Evolutionary conservation across 2,329 filamentous ascomycete species (phyloP).

Genomic region (Huntiella omanensis): DNA sequence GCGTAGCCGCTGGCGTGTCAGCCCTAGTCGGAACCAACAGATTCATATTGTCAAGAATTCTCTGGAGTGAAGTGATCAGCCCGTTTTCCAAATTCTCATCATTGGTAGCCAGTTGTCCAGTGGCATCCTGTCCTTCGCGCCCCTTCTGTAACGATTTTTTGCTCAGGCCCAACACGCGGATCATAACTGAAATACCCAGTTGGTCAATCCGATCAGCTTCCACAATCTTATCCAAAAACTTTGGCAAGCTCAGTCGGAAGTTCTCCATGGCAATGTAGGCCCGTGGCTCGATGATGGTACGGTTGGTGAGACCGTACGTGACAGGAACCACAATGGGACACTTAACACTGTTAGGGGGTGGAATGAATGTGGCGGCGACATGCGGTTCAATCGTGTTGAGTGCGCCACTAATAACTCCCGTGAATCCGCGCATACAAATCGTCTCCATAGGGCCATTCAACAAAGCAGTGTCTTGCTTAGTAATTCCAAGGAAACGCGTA

Average conservation of each 20-base stretch:
- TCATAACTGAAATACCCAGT: conserved; percentile 30
- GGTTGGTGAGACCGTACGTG: conserved; percentile 14
- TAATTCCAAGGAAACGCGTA: conserved; percentile 31
- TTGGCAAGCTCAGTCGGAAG: conserved; percentile 28
- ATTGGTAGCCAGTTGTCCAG: conserved; percentile 14
- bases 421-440: conserved; percentile 26
- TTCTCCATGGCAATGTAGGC: conserved; percentile 24
- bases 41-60: conserved; percentile 23
- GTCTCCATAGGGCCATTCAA: conserved; percentile 28
- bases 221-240: conserved; percentile 21
- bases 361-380: conserved; percentile 16
- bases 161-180: conserved; percentile 30
- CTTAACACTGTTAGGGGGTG: conserved; percentile 13
- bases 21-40: conserved; percentile 3
- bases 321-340: conserved; percentile 9
- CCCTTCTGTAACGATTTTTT: conserved; percentile 24
- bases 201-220: conserved; percentile 26
- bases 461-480: conserved; percentile 21
- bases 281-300: conserved; percentile 20
- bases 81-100: conserved; percentile 24
- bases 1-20: conserved; percentile 7
- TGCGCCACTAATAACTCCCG: conserved; percentile 26
- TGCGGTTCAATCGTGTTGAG: conserved; percentile 18
- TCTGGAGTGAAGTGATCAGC: conserved; percentile 23
- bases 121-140: conserved; percentile 17